phyloP scores from a whole-genome alignment of 495 filamentous ascomycete species.

The Penicillium manginii region DNA sequence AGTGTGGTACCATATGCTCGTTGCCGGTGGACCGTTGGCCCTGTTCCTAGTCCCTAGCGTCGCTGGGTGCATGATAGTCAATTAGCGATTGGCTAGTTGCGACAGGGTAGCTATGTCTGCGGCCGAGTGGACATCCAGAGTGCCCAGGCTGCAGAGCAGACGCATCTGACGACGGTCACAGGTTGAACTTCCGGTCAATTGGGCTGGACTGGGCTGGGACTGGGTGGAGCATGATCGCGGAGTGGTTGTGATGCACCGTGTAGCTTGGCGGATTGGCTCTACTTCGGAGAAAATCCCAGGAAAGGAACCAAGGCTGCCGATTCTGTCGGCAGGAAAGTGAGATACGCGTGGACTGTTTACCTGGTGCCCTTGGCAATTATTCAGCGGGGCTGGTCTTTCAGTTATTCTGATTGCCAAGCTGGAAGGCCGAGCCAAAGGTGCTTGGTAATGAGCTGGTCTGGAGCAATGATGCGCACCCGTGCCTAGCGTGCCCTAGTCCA shows the following conservation, averaged over 20 bases:
- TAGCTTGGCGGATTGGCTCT: neutral
- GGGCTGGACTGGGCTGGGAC: neutral
- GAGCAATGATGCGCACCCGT: conserved; percentile 13
- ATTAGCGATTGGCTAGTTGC: neutral
- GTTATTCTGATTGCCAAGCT: conserved; percentile 17
- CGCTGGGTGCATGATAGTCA: neutral
- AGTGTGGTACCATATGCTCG: conserved; percentile 8
- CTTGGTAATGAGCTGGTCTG: conserved; percentile 31
- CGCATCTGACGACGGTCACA: neutral
- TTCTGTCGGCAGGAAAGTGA: neutral
- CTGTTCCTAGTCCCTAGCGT: conserved; percentile 1
- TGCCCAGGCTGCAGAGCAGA: neutral
- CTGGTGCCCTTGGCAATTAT: neutral
- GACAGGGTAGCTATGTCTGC: neutral
- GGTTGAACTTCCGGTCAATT: neutral
- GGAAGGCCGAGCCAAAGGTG: conserved; percentile 23
- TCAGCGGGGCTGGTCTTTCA: neutral
- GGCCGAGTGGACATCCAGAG: neutral
- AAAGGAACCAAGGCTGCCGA: neutral
- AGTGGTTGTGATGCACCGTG: neutral
- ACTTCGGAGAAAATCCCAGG: conserved; percentile 9
- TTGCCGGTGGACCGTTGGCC: conserved; percentile 4
- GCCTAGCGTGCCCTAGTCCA: neutral
- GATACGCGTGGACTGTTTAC: neutral
- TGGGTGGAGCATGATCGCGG: conserved; percentile 2